Evolutionary conservation across 2,329 filamentous ascomycete genomes (phyloP).

Genomic region (Trichophyton benhamiae): DNA sequence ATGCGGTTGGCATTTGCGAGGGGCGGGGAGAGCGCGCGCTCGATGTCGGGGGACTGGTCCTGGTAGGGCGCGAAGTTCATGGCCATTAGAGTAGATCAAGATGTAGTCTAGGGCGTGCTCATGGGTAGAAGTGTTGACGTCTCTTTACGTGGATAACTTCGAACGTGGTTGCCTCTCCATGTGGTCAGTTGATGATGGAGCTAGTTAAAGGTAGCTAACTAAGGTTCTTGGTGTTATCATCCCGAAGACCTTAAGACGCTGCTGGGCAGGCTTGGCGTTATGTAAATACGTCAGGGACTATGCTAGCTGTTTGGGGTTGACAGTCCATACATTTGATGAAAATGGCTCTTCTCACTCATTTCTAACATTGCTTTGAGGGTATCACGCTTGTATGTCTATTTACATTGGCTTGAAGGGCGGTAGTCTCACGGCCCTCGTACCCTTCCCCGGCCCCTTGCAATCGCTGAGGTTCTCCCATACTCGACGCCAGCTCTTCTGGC

Average conservation of each 20-base stretch:
- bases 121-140: background rate
- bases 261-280: background rate
- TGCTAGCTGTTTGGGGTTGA: background rate
- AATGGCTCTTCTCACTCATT: background rate
- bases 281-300: background rate
- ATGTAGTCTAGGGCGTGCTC: background rate
- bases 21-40: constrained; percentile 66
- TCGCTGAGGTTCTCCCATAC: constrained; percentile 27
- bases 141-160: background rate
- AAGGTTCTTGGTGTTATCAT: too few relatives aligned
- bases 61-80: constrained; percentile 98
- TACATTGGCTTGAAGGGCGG: background rate
- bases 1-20: constrained; percentile 44
- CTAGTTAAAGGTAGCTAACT: background rate
- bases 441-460: constrained; percentile 25
- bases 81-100: constrained; percentile 13
- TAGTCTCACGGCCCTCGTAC: constrained; percentile 11
- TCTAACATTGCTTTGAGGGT: background rate
- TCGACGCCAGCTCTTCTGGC: constrained; percentile 28
- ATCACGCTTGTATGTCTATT: background rate
- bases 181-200: background rate
- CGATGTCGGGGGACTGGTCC: constrained; percentile 74
- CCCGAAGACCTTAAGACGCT: background rate
- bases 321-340: background rate
- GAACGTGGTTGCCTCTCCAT: background rate